Conservation (phyloP, 2,329 filamentous ascomycete genomes). For the Achaetomium macrosporum region DNA sequence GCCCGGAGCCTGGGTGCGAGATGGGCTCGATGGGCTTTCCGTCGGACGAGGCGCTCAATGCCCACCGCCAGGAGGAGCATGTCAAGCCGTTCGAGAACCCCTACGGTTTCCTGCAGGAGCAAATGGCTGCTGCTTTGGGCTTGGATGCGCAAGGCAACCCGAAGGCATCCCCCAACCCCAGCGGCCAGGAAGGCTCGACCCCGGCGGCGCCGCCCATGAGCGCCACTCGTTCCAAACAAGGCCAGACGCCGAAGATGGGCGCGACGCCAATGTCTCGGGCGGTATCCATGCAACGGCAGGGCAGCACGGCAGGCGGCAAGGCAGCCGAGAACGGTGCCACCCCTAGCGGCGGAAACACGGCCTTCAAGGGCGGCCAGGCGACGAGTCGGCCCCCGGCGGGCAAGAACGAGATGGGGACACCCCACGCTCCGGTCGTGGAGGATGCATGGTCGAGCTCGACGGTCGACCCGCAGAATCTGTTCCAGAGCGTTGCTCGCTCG, state of each 20-base stretch:
- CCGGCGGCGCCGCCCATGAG: slow-evolving; percentile 34
- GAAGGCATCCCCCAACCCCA: slow-evolving; percentile 32
- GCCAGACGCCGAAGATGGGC: slow-evolving; percentile 36
- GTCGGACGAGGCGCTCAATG: slow-evolving; percentile 47
- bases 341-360: slow-evolving; percentile 1
- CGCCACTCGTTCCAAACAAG: slow-evolving; percentile 41
- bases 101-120: slow-evolving; percentile 46
- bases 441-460: slow-evolving; percentile 35
- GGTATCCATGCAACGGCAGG: slow-evolving; percentile 46
- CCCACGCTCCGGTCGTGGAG: slow-evolving; percentile 16
- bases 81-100: slow-evolving; percentile 51
- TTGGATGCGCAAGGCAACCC: slow-evolving; percentile 45
- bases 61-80: slow-evolving; percentile 56
- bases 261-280: slow-evolving; percentile 48
- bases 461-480: slow-evolving; percentile 49
- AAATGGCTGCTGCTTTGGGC: slow-evolving; percentile 43
- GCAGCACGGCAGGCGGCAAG: slow-evolving; percentile 40
- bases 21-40: slow-evolving; percentile 44
- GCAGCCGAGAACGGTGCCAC: slow-evolving; percentile 27
- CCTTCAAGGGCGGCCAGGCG: too few relatives aligned
- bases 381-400: slow-evolving; percentile 27
- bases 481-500: slow-evolving; percentile 33
- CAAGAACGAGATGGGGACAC: slow-evolving; percentile 24
- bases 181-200: slow-evolving; percentile 19
- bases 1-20: slow-evolving; percentile 52